These are phyloP conservation scores for Ceratobasidium sp. DNA, from an alignment of 1,284 basidiomycete genomes.

Conservation along the genomic window DNA sequence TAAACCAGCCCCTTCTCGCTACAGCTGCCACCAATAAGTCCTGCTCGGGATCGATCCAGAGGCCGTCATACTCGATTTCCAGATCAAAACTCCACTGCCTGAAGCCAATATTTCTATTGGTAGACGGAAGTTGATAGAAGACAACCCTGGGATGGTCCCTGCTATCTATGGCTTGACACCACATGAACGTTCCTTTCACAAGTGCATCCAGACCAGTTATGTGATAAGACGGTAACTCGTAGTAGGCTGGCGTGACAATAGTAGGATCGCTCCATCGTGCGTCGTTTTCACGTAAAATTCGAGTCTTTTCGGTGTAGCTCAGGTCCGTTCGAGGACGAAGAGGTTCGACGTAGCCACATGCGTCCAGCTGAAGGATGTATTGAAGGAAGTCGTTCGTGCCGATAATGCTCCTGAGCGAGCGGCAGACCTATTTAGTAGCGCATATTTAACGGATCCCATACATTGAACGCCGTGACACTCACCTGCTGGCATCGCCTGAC, in stretches of 20 bases:
- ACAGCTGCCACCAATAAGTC: neutral
- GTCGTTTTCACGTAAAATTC: neutral
- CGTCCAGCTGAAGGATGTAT: neutral
- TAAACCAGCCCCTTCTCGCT: neutral
- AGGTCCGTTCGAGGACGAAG: conserved; percentile 2
- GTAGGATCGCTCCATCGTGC: neutral
- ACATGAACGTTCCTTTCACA: neutral
- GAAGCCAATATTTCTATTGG: neutral
- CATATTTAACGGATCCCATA: neutral
- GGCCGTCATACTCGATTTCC: neutral
- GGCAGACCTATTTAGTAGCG: conserved; percentile 4
- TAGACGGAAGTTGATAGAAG: conserved; percentile 5
- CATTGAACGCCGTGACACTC: neutral
- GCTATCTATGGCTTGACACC: neutral
- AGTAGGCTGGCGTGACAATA: neutral
- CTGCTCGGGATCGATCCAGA: conserved; percentile 9
- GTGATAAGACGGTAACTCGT: neutral
- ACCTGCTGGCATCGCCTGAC: neutral
- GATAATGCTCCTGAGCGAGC: neutral
- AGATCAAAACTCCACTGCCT: neutral
- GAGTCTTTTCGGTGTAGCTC: neutral
- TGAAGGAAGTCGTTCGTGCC: too few relatives aligned
- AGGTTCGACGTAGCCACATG: conserved; percentile 7
- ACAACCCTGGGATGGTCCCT: neutral
- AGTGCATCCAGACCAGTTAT: neutral